A percentile compares a stretch with the other conserved stretches of the same genome.
phyloP scores from a whole-genome alignment of 495 filamentous ascomycete species.

The Aspergillus cristatus region DNA sequence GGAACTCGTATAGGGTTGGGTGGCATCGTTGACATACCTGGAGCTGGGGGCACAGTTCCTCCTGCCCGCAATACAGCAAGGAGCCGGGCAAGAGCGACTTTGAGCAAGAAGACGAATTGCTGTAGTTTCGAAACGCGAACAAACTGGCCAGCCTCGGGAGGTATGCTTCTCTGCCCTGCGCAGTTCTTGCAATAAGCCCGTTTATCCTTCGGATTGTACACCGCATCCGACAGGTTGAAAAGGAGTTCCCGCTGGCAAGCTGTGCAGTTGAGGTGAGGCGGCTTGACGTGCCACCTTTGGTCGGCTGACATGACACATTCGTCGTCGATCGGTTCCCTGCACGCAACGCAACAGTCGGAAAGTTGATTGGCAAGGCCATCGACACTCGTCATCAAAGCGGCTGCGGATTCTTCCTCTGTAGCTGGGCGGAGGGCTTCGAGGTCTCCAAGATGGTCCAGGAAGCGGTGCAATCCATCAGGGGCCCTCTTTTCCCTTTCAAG shows the following conservation, averaged over 20 bases:
- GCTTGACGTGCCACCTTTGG: slow-evolving; percentile 68
- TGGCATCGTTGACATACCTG: slow-evolving; percentile 37
- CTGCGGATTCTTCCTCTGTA: slow-evolving; percentile 55
- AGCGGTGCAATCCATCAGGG: slow-evolving; percentile 63
- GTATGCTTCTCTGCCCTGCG: slow-evolving; percentile 37
- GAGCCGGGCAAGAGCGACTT: slow-evolving; percentile 83
- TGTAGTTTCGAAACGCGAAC: slow-evolving; percentile 68
- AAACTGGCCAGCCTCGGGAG: slow-evolving; percentile 46
- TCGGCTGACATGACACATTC: slow-evolving; percentile 69
- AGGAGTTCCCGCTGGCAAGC: slow-evolving; percentile 68
- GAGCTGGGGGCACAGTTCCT: slow-evolving; percentile 67
- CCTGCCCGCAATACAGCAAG: slow-evolving; percentile 76
- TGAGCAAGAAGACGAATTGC: slow-evolving; percentile 88
- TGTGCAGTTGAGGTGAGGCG: slow-evolving; percentile 62
- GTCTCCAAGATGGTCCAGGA: slow-evolving; percentile 71
- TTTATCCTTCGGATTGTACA: slow-evolving; percentile 55
- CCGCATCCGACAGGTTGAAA: slow-evolving; percentile 50
- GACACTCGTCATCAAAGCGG: slow-evolving; percentile 66
- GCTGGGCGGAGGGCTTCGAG: slow-evolving; percentile 55
- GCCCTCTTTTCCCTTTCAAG: slow-evolving; percentile 76
- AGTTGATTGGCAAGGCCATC: slow-evolving; percentile 63
- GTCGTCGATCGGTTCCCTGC: slow-evolving; percentile 85
- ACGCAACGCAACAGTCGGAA: slow-evolving; percentile 73
- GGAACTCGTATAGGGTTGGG: not conserved
- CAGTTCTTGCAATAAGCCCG: slow-evolving; percentile 64